Conservation (phyloP, 2,329 filamentous ascomycete genomes). For the Monilinia polystroma region DNA sequence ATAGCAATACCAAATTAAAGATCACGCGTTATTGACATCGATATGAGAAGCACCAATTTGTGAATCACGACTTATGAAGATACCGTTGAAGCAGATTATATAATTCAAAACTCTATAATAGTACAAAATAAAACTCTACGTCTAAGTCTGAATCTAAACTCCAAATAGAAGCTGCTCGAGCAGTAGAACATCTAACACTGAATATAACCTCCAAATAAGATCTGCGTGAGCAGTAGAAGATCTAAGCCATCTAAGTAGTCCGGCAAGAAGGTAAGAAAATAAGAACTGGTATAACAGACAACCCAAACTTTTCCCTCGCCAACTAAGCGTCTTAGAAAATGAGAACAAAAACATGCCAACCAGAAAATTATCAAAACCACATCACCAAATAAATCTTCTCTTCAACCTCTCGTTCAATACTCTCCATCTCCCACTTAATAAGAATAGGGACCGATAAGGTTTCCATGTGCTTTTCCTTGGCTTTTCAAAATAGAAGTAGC, state of each 20-base stretch:
- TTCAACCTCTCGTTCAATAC: background rate
- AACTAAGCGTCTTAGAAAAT: background rate
- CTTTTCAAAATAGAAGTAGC: background rate
- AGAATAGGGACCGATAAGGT: background rate
- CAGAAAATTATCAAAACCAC: background rate
- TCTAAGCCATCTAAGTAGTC: background rate
- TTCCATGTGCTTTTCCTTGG: background rate
- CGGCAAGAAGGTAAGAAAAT: background rate
- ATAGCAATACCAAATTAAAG: no score
- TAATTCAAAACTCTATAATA: background rate
- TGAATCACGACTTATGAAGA: background rate
- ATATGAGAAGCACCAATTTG: background rate
- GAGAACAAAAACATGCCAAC: background rate
- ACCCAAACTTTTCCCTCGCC: background rate
- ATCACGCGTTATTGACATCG: no score
- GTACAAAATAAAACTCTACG: background rate
- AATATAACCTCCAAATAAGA: background rate
- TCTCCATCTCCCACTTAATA: background rate
- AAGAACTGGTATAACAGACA: slow-evolving; percentile 4
- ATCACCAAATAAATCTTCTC: background rate
- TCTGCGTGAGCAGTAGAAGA: background rate
- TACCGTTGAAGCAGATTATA: background rate
- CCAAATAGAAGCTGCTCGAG: background rate
- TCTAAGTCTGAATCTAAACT: no score
- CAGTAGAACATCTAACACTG: background rate